Percentiles rank a stretch among this genome's conserved stretches.
These are phyloP conservation scores for Wallemia mellicola DNA, from an alignment of 1,284 basidiomycete species.

Conservation along the genomic window DNA sequence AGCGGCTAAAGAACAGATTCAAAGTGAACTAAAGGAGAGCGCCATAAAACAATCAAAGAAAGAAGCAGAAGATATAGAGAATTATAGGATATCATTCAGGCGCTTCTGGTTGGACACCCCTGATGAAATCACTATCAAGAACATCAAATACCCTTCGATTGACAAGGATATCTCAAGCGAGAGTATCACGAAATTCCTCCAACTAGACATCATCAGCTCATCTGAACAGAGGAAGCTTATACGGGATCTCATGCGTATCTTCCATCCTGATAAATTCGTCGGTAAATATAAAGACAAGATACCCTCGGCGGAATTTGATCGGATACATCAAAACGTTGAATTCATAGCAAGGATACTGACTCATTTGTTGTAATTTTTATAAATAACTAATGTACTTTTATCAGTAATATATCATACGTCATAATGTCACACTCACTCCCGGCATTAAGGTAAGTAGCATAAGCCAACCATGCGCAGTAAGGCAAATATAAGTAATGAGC, in stretches of 20 bases:
- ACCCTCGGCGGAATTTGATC: neutral
- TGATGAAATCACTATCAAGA: neutral
- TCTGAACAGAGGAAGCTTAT: neutral
- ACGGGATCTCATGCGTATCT: neutral
- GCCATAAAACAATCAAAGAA: neutral
- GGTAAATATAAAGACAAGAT: neutral
- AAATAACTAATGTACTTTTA: neutral
- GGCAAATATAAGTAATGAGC: conserved; percentile 29
- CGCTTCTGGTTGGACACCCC: neutral
- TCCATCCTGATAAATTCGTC: neutral
- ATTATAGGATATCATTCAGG: neutral
- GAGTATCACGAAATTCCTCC: neutral
- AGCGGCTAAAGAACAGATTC: neutral
- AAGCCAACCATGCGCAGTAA: conserved; percentile 32
- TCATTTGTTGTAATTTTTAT: neutral
- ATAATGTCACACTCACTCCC: conserved; percentile 25
- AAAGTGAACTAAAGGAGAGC: no score
- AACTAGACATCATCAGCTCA: neutral
- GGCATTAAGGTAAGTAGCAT: conserved; percentile 38
- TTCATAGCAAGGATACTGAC: neutral
- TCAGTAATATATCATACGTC: neutral
- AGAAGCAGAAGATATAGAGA: neutral
- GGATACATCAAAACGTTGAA: neutral
- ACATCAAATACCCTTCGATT: neutral
- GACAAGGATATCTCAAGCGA: neutral